Evolutionary conservation across 352 stramenopile species (phyloP).

Genomic region (Sclerospora graminicola): DNA sequence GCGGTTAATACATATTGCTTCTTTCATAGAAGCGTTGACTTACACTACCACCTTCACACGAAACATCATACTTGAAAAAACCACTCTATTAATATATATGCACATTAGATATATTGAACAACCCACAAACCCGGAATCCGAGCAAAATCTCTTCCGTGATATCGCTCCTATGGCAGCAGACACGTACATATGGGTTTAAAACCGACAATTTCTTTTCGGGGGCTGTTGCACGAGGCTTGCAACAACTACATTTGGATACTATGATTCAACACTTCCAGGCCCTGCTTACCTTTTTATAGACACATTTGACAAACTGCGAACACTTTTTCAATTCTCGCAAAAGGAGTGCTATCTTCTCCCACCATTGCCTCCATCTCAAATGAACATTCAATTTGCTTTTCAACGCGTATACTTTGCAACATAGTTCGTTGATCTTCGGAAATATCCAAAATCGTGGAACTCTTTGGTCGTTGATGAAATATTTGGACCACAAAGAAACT

Average conservation of each 20-base stretch:
- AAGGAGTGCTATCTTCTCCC: too few relatives aligned
- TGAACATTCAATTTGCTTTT: too few relatives aligned
- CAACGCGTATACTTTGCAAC: slow-evolving; percentile 53
- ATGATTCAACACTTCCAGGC: too few relatives aligned
- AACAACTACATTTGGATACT: too few relatives aligned
- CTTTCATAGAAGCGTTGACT: slow-evolving; percentile 61
- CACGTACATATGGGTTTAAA: slow-evolving; percentile 95
- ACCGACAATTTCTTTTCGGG: slow-evolving; percentile 88
- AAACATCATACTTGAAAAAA: background rate
- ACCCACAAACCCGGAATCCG: slow-evolving; percentile 56
- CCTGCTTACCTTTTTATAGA: too few relatives aligned
- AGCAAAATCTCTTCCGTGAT: slow-evolving; percentile 63
- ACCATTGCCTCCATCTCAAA: too few relatives aligned
- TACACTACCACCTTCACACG: slow-evolving; percentile 66
- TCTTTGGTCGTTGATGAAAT: too few relatives aligned
- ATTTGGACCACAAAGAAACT: too few relatives aligned
- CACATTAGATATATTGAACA: background rate
- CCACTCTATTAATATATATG: background rate
- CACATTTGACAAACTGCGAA: slow-evolving; percentile 94
- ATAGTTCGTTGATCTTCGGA: too few relatives aligned
- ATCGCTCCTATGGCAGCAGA: slow-evolving; percentile 48
- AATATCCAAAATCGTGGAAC: too few relatives aligned
- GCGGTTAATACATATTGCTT: slow-evolving; percentile 70
- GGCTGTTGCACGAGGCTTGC: slow-evolving; percentile 72
- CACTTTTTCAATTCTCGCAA: slow-evolving; percentile 90